Evolutionary conservation across 1,284 basidiomycete genomes (phyloP), one percentile per base, ranked within the genome.

Genomic region (Sutorius eximius): DNA sequence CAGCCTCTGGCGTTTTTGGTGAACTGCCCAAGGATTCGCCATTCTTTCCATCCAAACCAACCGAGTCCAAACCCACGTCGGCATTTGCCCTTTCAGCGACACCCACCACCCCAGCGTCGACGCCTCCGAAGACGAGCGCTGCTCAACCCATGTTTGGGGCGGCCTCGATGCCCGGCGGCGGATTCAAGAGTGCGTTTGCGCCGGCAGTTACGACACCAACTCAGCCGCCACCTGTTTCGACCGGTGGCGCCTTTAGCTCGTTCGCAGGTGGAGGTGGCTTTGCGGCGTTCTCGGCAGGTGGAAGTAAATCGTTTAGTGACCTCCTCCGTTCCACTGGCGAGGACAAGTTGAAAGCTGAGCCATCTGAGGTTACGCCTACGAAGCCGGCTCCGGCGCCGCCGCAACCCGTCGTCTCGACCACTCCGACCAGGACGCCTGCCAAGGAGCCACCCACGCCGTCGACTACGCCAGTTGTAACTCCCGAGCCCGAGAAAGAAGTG

Each of bases 11-110:
- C 0, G 73, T 75, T 58, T 73, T 77, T 18, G 64, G 59, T 34
- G 64, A 64, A 22, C 52, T 66, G n/a, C 62, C 66, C 30, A 65
- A 65, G 20, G 65, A 71, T 18, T 86, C 85, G 2, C 82, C 83
- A 1, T 86, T 85, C 70, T 77, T 80, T 64, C 78, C 79, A 33
- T 61, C 75, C 3, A 70, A 73, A 45, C 65, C 72, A 34, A 55
- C 70, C 1, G 72, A 69, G 40, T 50, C 70, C 1, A 61, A 70
- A 34, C 58, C 67, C 10, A 64, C 69, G 12, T 73, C 75, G 16
- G 76, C 70, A 1, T 77, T 82, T 59, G 60, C 67, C 45, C 59
- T 63, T 20, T 51, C 70, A 15, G 27, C 66, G 16, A 55, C 63
- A 0, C 44, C 68, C 6, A 44, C 60, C 24, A 65, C 67, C 6